These are phyloP conservation scores for Isatis lusitanica DNA, from an alignment of 441 rosid genomes.

Conservation along the genomic window DNA sequence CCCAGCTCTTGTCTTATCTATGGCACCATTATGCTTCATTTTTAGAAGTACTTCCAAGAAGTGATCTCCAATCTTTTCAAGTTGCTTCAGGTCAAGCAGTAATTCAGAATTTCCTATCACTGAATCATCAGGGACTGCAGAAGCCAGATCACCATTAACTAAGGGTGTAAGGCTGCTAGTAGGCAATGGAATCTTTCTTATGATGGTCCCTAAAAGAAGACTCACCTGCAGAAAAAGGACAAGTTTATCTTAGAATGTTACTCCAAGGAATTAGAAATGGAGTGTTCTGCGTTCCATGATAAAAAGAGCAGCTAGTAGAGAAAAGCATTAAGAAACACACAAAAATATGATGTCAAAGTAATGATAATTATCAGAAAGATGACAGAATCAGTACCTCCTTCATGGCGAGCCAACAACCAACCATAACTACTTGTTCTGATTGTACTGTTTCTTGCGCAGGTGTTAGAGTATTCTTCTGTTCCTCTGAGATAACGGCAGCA, in stretches of 20 bases:
- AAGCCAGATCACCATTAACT: constrained; percentile 36
- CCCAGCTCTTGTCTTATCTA: constrained; percentile 98
- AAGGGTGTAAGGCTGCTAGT: constrained; percentile 45
- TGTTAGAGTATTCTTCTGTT: constrained; percentile 44
- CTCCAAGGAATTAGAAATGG: not conserved
- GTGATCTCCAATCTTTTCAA: constrained; percentile 87
- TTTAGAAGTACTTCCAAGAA: constrained; percentile 94
- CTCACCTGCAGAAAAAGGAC: constrained; percentile 65
- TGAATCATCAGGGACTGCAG: constrained; percentile 43
- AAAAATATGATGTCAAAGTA: constrained; percentile 14
- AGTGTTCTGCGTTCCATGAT: constrained; percentile 4
- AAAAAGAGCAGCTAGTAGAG: not conserved
- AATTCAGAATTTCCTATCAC: constrained; percentile 36
- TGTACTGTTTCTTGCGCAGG: constrained; percentile 44
- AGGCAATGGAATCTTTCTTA: constrained; percentile 85
- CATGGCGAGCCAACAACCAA: constrained; percentile 99
- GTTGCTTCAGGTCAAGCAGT: constrained; percentile 81
- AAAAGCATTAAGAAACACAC: constrained; percentile 12
- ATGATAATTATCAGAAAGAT: constrained; percentile 10
- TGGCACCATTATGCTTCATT: constrained; percentile 99
- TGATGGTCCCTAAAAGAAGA: constrained; percentile 90
- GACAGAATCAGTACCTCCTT: constrained; percentile 73
- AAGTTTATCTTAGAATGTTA: constrained; percentile 1
- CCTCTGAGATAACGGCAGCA: constrained; percentile 41
- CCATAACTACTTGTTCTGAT: constrained; percentile 89